Evolutionary conservation across 2,329 filamentous ascomycete genomes (phyloP).

Genomic region (Scytalidium lignicola): DNA sequence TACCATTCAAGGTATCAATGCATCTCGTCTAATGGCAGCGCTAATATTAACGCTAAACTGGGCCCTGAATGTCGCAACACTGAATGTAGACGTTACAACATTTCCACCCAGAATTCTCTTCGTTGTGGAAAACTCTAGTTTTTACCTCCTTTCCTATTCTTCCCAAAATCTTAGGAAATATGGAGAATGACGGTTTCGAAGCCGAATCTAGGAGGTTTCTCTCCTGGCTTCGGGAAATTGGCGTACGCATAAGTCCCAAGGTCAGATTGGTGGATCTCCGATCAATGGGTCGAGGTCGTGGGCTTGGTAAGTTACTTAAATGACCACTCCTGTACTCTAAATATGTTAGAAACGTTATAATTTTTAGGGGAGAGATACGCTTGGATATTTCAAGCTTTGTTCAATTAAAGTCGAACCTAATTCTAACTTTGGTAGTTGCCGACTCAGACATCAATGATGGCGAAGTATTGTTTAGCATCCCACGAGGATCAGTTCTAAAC

Average conservation of each 20-base stretch:
- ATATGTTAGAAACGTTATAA: background rate
- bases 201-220: slow-evolving; percentile 46
- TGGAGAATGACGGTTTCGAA: slow-evolving; percentile 32
- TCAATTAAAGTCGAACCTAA: slow-evolving; percentile 1
- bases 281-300: slow-evolving; percentile 50
- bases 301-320: slow-evolving; percentile 49
- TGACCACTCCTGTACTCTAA: background rate
- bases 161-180: slow-evolving; percentile 4
- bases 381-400: background rate
- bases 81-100: background rate
- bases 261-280: slow-evolving; percentile 54
- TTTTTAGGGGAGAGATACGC: no score
- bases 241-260: slow-evolving; percentile 51
- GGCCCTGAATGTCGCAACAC: background rate
- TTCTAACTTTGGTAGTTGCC: slow-evolving; percentile 44
- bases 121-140: background rate
- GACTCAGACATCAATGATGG: slow-evolving; percentile 51
- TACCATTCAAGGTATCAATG: background rate
- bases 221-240: slow-evolving; percentile 48
- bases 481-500: slow-evolving; percentile 53
- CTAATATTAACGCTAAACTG: background rate
- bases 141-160: background rate
- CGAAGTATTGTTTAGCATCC: slow-evolving; percentile 61
- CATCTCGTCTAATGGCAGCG: background rate
- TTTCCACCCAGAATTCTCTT: background rate